Percentiles rank a stretch among this genome's conserved stretches.
phyloP scores from a whole-genome alignment of 73 alveolate species.

The Symbiodinium natans region DNA sequence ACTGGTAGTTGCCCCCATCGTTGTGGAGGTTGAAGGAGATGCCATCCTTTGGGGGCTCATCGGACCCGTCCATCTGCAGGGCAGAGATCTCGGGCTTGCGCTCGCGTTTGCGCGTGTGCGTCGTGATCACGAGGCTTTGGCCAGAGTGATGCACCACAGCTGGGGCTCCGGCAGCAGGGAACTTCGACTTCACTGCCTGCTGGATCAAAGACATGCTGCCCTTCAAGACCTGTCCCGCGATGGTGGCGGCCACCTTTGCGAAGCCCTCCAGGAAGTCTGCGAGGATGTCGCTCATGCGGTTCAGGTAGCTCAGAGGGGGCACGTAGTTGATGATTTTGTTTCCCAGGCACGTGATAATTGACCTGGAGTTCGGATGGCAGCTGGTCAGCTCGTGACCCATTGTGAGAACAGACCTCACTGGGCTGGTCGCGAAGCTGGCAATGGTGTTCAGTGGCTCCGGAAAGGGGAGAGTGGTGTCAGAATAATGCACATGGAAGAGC shows the following conservation, averaged over 20 bases:
- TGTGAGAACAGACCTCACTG: no score
- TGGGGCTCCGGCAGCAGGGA: constrained; percentile 25
- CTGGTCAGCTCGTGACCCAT: no score
- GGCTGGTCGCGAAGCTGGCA: no score
- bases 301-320: neutral
- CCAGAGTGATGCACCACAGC: constrained; percentile 8
- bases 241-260: neutral
- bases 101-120: neutral
- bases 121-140: constrained; percentile 19
- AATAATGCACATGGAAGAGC: neutral
- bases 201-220: neutral
- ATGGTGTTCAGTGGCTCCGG: neutral
- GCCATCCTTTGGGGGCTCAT: neutral
- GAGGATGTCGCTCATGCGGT: neutral
- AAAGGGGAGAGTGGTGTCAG: neutral
- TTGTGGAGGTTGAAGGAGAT: neutral
- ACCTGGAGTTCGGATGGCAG: no score
- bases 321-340: neutral
- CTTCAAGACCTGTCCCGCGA: neutral
- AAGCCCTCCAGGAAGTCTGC: neutral
- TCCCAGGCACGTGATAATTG: neutral
- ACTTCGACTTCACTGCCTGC: neutral
- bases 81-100: neutral
- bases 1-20: neutral
- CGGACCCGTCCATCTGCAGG: neutral